These are phyloP conservation scores for Mortierella antarctica DNA, from an alignment of 192 early-diverging fungal genomes.

Conservation along the genomic window DNA sequence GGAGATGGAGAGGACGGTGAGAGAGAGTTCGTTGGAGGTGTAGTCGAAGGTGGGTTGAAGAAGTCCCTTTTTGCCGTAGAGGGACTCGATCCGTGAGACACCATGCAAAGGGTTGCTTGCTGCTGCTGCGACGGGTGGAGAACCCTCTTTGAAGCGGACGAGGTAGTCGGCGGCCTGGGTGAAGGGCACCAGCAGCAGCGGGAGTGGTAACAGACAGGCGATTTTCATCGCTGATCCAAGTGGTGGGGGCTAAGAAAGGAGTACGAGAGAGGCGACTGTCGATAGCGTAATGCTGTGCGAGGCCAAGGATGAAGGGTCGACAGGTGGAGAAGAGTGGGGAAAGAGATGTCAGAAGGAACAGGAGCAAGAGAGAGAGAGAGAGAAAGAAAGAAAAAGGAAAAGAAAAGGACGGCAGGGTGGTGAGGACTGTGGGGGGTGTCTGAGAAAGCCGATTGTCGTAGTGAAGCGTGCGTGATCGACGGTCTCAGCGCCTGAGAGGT, in stretches of 20 bases:
- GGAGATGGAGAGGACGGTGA: conserved; percentile 35
- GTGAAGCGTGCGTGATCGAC: too few relatives aligned
- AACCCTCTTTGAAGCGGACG: conserved; percentile 41
- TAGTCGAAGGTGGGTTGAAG: conserved; percentile 30
- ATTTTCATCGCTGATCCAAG: conserved; percentile 39
- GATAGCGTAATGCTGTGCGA: neutral
- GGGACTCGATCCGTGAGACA: conserved; percentile 25
- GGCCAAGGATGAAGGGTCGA: neutral
- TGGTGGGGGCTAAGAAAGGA: neutral
- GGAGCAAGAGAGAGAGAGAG: neutral
- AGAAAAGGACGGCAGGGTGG: neutral
- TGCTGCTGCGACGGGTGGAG: neutral
- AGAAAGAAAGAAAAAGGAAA: neutral
- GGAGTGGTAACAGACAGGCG: conserved; percentile 31
- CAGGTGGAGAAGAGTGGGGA: neutral
- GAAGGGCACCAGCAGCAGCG: conserved; percentile 40
- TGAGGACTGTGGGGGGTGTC: too few relatives aligned
- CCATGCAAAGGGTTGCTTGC: neutral
- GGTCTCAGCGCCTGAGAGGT: too few relatives aligned
- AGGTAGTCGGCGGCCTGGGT: conserved; percentile 42
- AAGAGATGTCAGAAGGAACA: too few relatives aligned
- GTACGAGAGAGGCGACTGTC: neutral
- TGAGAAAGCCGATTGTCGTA: too few relatives aligned
- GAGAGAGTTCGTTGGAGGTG: conserved; percentile 22
- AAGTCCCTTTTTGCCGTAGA: neutral